phyloP scores from a whole-genome alignment of 768 basidiomycete species.

The Lentinus brumalis region DNA sequence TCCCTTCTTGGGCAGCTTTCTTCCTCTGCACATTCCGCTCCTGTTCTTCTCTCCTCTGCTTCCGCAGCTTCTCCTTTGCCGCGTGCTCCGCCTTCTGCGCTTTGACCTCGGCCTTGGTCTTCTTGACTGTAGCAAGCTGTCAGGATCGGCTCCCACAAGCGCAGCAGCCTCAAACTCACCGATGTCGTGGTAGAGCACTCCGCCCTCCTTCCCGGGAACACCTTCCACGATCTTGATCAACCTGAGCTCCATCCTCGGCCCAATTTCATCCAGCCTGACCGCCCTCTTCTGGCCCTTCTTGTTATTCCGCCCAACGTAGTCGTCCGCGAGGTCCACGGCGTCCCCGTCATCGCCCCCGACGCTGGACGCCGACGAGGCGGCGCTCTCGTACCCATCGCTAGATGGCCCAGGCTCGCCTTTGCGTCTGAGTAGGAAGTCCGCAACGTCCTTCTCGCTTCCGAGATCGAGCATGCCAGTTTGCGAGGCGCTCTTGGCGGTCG shows the following conservation, averaged over 20 bases:
- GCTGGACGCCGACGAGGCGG: slow-evolving; percentile 80
- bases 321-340: slow-evolving; percentile 82
- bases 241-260: slow-evolving; percentile 91
- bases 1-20: slow-evolving; percentile 42
- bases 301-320: slow-evolving; percentile 95
- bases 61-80: slow-evolving; percentile 72
- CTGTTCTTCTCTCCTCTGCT: slow-evolving; percentile 85
- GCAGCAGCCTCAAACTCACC: slow-evolving; percentile 50
- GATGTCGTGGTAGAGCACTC: slow-evolving; percentile 92
- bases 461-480: slow-evolving; percentile 66
- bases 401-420: slow-evolving; percentile 58
- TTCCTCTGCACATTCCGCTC: slow-evolving; percentile 89
- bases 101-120: slow-evolving; percentile 74
- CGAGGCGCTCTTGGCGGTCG: slow-evolving; percentile 36
- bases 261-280: slow-evolving; percentile 90
- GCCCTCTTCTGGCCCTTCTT: slow-evolving; percentile 89
- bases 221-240: slow-evolving; percentile 96
- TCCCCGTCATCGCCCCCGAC: slow-evolving; percentile 82
- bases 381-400: slow-evolving; percentile 74
- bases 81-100: slow-evolving; percentile 74
- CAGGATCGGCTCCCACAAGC: background rate
- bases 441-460: slow-evolving; percentile 89
- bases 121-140: slow-evolving; percentile 65
- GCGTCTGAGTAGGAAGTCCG: slow-evolving; percentile 87
- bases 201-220: slow-evolving; percentile 89